Evolutionary conservation across 2,329 filamentous ascomycete species (phyloP), one percentile per base, ranked within the genome.

Genomic region (Phialemonium atrogriseum): DNA sequence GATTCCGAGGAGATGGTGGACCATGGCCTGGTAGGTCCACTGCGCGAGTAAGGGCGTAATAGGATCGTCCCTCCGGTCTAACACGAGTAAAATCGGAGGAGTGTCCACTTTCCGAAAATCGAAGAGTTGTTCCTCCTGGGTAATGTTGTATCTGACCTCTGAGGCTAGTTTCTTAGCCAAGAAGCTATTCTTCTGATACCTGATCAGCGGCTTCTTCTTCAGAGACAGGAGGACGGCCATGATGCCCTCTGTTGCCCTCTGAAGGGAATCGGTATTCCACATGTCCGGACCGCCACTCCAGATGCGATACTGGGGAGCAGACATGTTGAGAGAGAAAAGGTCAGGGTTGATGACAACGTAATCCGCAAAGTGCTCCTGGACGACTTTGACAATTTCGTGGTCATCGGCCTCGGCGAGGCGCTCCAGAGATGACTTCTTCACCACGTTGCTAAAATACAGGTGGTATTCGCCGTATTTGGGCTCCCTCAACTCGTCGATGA

Each of bases 21-120:
- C 91, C 88, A 98, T 98, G n/a, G 91, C 91, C 59, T 98, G 91
- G 51, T 98, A 98, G 16, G 91, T 98, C 91, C 91, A 98, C 54
- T 98, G 91, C 3, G 87, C 94, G 29, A 98, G 70, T 9, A 98
- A 64, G 0, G 91, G 91, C 4, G 91, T 98, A 30, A 96, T 83
- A 0, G 91, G 89, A 49, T 98, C 91, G 51, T 95, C 88, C 54
- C 91, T 76, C 24, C 91, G 77, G 58, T 98, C 91, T 18, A 98
- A 62, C 33, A 98, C 76, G 20, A 98, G 69, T 10, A 98, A 67
- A 45, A 98, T 88, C 0, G 93, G 91, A 7, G 89, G 84, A 1
- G 91, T 98, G 55, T 98, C 91, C 32, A 88, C 82, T 55, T 86
- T 88, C 42, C 89, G 76, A 55, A 98, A 98, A 55, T 96, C 88